Percentiles rank a stretch among this genome's conserved stretches.
Evolutionary conservation across 2,329 filamentous ascomycete species (phyloP).

Genomic region (Xylariomycetidae sp.): DNA sequence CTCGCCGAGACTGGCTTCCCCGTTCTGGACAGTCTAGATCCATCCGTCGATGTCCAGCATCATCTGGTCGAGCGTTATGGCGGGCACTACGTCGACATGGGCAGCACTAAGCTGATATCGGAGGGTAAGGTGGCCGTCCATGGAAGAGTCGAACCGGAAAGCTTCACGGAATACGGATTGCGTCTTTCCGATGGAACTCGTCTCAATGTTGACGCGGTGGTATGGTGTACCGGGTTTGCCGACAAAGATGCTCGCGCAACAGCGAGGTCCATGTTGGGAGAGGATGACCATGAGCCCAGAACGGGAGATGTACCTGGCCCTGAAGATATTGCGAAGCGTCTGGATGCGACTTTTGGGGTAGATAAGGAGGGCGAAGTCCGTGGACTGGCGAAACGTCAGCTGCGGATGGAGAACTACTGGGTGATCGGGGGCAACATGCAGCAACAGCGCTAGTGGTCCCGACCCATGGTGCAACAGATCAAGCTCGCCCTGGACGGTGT

Average conservation of each 20-base stretch:
- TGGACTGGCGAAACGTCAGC: slow-evolving; percentile 5
- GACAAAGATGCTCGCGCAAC: slow-evolving; percentile 12
- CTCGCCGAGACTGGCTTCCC: slow-evolving; percentile 2
- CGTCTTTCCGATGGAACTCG: slow-evolving; percentile 24
- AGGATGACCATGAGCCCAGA: neutral
- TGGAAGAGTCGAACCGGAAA: too few relatives aligned
- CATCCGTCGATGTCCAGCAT: slow-evolving; percentile 3
- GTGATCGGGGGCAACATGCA: slow-evolving; percentile 5
- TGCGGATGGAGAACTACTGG: slow-evolving; percentile 8
- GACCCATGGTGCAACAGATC: slow-evolving; percentile 7
- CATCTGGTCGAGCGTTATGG: slow-evolving; percentile 2
- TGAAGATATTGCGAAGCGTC: slow-evolving; percentile 2
- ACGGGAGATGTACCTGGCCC: slow-evolving; percentile 1
- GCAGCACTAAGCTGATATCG: slow-evolving; percentile 26
- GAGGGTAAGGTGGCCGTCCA: slow-evolving; percentile 25
- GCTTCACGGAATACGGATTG: slow-evolving; percentile 29
- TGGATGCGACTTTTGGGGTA: slow-evolving; percentile 4
- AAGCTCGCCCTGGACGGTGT: slow-evolving; percentile 5
- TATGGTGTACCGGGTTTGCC: slow-evolving; percentile 34
- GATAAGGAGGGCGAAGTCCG: slow-evolving; percentile 3
- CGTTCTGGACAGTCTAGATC: slow-evolving; percentile 2
- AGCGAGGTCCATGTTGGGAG: slow-evolving; percentile 15
- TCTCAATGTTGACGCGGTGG: slow-evolving; percentile 26
- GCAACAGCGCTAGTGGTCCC: slow-evolving; percentile 7
- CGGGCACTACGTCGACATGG: slow-evolving; percentile 33